Percentiles rank a stretch among this genome's conserved stretches.
These are phyloP conservation scores for Aciculoconidium aculeatum DNA, from an alignment of 805 yeast genomes.

Conservation along the genomic window DNA sequence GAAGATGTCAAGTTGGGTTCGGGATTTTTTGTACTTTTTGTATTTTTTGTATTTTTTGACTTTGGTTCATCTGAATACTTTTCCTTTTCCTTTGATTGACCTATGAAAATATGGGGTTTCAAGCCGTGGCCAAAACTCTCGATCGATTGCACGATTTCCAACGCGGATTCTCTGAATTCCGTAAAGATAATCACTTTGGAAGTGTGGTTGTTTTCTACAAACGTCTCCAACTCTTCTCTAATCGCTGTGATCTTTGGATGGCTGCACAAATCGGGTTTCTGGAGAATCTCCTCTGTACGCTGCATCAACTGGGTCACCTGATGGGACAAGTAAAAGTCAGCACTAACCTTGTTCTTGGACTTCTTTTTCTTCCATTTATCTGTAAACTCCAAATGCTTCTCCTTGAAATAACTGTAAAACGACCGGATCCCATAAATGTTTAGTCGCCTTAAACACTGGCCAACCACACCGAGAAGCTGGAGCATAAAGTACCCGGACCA, in stretches of 20 bases:
- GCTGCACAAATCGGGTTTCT: constrained; percentile 37
- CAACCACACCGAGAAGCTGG: constrained; percentile 61
- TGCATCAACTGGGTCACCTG: constrained; percentile 40
- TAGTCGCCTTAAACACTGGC: constrained; percentile 62
- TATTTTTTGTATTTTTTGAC: constrained; percentile 22
- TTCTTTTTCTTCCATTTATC: constrained; percentile 53
- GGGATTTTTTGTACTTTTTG: constrained; percentile 35
- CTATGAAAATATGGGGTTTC: constrained; percentile 84
- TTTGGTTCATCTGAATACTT: constrained; percentile 56
- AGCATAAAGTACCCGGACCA: constrained; percentile 65
- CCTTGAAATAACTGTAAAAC: constrained; percentile 61
- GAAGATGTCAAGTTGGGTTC: constrained; percentile 46
- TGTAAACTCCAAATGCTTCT: constrained; percentile 52
- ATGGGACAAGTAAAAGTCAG: constrained; percentile 53
- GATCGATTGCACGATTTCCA: constrained; percentile 69
- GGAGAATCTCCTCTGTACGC: constrained; percentile 39
- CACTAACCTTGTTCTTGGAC: constrained; percentile 57
- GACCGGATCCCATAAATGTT: constrained; percentile 79
- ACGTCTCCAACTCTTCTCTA: constrained; percentile 50
- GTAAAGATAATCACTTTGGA: constrained; percentile 85
- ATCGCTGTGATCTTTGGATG: constrained; percentile 71
- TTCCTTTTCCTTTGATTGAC: constrained; percentile 77
- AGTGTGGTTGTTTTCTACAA: constrained; percentile 40
- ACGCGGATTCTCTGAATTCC: constrained; percentile 83
- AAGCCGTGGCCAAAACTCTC: constrained; percentile 33